Percentiles rank a stretch among this genome's conserved stretches.
Conservation (phyloP, 208 protist genomes). For the Herpetomonas tarakana region DNA sequence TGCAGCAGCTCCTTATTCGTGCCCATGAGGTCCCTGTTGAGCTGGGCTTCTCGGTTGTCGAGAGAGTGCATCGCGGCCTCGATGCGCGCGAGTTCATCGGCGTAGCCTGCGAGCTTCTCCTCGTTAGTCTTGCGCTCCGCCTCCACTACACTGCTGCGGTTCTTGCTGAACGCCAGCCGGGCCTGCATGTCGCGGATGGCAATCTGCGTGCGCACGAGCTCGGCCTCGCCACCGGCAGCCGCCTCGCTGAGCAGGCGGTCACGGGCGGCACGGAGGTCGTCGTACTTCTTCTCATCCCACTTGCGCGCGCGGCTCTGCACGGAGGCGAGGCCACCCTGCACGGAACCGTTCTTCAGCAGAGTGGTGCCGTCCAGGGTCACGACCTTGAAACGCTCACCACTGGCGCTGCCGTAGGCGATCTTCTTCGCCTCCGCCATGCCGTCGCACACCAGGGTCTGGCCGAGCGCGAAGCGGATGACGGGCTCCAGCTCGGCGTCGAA, state of each 20-base stretch:
- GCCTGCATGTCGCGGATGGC: constrained; percentile 63
- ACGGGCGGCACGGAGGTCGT: constrained; percentile 62
- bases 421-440: constrained; percentile 87
- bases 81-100: constrained; percentile 33
- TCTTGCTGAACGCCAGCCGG: constrained; percentile 55
- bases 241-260: constrained; percentile 74
- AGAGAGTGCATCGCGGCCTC: constrained; percentile 23
- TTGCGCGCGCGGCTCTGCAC: constrained; percentile 82
- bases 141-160: constrained; percentile 41
- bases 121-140: constrained; percentile 31
- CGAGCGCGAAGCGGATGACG: constrained; percentile 94
- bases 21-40: constrained; percentile 29
- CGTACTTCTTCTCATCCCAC: constrained; percentile 93
- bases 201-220: constrained; percentile 65
- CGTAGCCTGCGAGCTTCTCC: constrained; percentile 30
- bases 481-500: constrained; percentile 82
- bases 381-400: constrained; percentile 84
- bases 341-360: constrained; percentile 94
- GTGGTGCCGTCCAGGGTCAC: constrained; percentile 95
- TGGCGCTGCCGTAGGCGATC: constrained; percentile 74
- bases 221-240: constrained; percentile 53
- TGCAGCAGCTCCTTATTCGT: constrained; percentile 52
- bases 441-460: constrained; percentile 96
- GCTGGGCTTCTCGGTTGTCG: constrained; percentile 9
- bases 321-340: constrained; percentile 92